Percentiles rank a stretch among this genome's conserved stretches.
Conservation (phyloP, 768 basidiomycete species). For the Russula abietina region DNA sequence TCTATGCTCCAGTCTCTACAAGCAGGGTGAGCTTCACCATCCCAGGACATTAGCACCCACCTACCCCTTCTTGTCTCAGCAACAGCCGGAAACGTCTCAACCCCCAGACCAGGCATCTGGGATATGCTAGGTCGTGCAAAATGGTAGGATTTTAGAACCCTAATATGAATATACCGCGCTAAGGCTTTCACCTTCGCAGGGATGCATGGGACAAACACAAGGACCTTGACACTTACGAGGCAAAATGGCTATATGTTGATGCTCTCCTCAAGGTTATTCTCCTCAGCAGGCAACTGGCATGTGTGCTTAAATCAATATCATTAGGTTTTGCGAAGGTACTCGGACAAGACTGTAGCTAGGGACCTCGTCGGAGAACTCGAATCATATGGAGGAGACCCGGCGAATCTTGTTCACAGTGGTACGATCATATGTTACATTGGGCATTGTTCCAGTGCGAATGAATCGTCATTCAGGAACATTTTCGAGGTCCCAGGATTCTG, state of each 20-base stretch:
- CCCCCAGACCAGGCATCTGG: conserved; percentile 75
- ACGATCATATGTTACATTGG: conserved; percentile 22
- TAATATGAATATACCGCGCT: conserved; percentile 13
- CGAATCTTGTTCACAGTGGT: conserved; percentile 64
- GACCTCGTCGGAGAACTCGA: conserved; percentile 73
- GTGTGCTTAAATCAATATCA: neutral
- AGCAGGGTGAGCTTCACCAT: conserved; percentile 62
- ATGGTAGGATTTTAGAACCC: conserved; percentile 50
- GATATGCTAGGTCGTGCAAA: conserved; percentile 92
- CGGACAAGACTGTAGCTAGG: conserved; percentile 72
- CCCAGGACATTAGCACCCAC: neutral
- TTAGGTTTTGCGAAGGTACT: conserved; percentile 75
- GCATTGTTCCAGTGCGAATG: neutral
- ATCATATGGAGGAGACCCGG: conserved; percentile 64
- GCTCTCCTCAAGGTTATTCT: conserved; percentile 70
- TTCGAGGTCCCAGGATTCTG: conserved; percentile 49
- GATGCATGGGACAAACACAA: conserved; percentile 95
- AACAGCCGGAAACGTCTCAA: conserved; percentile 81
- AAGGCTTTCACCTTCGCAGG: conserved; percentile 39
- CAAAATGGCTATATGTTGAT: conserved; percentile 87
- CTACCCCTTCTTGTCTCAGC: conserved; percentile 40
- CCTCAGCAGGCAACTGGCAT: neutral
- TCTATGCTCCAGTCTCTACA: conserved; percentile 61
- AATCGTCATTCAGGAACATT: conserved; percentile 32
- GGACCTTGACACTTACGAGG: conserved; percentile 69